These are phyloP conservation scores for Aspergillus fijiensis DNA, from an alignment of 2,329 filamentous ascomycete genomes.

Conservation along the genomic window DNA sequence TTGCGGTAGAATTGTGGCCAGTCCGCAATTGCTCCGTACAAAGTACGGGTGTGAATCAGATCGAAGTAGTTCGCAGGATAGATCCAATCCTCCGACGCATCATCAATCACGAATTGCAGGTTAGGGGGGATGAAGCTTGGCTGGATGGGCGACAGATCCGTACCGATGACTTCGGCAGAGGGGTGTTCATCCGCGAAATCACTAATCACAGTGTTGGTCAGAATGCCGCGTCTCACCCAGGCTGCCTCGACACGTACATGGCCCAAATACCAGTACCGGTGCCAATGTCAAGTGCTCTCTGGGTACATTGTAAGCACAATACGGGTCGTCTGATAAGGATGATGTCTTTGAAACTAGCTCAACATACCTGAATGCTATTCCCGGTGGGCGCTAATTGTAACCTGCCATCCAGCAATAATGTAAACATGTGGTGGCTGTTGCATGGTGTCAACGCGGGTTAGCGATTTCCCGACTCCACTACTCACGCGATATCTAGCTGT, in stretches of 20 bases:
- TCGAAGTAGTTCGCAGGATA: conserved; percentile 50
- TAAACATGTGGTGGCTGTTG: conserved; percentile 27
- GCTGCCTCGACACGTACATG: conserved; percentile 13
- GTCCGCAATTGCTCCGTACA: conserved; percentile 26
- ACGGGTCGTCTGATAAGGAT: background rate
- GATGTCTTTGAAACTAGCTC: background rate
- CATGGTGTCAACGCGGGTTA: background rate
- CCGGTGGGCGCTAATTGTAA: conserved; percentile 21
- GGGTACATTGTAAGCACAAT: background rate
- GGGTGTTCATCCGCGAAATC: conserved; percentile 47
- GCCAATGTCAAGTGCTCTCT: conserved; percentile 26
- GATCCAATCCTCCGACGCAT: conserved; percentile 59
- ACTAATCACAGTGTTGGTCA: conserved; percentile 11
- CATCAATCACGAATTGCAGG: conserved; percentile 68
- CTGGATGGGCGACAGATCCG: conserved; percentile 64
- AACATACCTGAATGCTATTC: conserved; percentile 17
- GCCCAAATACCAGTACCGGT: conserved; percentile 26
- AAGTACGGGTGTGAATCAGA: conserved; percentile 49
- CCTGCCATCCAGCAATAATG: conserved; percentile 24
- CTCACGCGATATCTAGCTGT: conserved; percentile 26
- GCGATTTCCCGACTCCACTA: background rate
- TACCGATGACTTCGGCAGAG: conserved; percentile 57
- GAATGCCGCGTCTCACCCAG: background rate
- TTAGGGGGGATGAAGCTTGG: conserved; percentile 63
- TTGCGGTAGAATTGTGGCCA: conserved; percentile 25